phyloP scores from a whole-genome alignment of 2,329 filamentous ascomycete genomes.

The Colletotrichum musicola region DNA sequence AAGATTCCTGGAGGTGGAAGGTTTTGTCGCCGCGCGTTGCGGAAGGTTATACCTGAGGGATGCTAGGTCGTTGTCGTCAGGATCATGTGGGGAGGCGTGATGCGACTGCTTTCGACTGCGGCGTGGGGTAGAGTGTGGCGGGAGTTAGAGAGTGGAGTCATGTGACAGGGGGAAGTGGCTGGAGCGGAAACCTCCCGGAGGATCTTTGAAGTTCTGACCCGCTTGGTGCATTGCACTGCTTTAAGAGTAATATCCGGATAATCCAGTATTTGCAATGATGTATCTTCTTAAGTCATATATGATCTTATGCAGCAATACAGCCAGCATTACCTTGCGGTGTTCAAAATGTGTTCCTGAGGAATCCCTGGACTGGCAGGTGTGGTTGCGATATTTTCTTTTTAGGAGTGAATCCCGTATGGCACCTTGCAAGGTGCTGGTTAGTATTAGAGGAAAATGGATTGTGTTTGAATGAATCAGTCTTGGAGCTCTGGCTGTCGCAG shows the following conservation, averaged over 20 bases:
- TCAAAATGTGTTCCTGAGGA: background rate
- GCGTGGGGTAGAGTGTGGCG: conserved; percentile 34
- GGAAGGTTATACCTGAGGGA: background rate
- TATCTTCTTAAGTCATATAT: background rate
- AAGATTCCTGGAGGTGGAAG: background rate
- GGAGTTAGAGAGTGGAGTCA: conserved; percentile 1
- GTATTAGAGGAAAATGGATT: background rate
- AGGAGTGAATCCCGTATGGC: too few species aligned
- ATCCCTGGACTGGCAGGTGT: conserved; percentile 3
- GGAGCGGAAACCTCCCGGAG: background rate
- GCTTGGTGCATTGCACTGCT: background rate
- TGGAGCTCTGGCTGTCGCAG: conserved; percentile 1
- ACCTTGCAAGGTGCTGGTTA: conserved; percentile 4
- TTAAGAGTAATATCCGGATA: background rate
- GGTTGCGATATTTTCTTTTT: too few species aligned
- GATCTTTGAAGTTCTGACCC: conserved; percentile 11
- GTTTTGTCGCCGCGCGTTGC: background rate
- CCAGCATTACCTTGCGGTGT: conserved; percentile 2
- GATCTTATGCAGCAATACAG: too few species aligned
- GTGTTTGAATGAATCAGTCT: conserved; percentile 11
- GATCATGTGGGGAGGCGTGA: conserved; percentile 37
- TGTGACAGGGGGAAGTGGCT: conserved; percentile 2
- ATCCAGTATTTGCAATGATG: background rate
- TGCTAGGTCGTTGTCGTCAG: conserved; percentile 35
- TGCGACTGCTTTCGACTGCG: conserved; percentile 12